These are phyloP conservation scores for Metarhizium sp. DNA, from an alignment of 2,329 filamentous ascomycete species.

Conservation along the genomic window DNA sequence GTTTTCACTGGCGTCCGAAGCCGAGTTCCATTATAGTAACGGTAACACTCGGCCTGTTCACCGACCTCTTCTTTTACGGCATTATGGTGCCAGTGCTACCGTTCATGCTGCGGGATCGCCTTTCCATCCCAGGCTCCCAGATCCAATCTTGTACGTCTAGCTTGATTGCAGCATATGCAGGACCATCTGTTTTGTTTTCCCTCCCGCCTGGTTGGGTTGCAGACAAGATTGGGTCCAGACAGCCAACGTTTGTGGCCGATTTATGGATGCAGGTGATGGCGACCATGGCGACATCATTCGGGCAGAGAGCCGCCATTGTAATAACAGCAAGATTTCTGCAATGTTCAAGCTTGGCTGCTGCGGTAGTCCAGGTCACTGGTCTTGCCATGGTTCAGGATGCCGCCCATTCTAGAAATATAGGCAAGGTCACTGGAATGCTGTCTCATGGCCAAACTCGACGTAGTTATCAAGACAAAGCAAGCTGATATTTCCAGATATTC, in stretches of 20 bases:
- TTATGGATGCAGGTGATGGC: neutral
- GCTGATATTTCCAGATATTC: neutral
- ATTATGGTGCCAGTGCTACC: slow-evolving; percentile 7
- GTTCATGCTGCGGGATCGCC: slow-evolving; percentile 5
- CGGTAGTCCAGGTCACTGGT: neutral
- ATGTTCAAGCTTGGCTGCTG: neutral
- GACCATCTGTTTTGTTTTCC: neutral
- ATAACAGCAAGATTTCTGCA: neutral
- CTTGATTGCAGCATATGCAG: slow-evolving; percentile 1
- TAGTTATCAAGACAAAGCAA: too few relatives aligned
- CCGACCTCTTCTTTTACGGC: slow-evolving; percentile 6
- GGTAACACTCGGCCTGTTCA: slow-evolving; percentile 6
- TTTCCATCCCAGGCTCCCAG: slow-evolving; percentile 1
- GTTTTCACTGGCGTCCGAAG: neutral
- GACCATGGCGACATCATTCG: neutral
- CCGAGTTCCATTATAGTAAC: neutral
- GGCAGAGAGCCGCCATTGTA: neutral
- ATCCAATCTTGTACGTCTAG: neutral
- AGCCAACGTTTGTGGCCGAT: neutral
- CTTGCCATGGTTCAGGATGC: neutral
- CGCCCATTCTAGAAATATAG: neutral
- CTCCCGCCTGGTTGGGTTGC: neutral
- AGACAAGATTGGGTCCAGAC: neutral
- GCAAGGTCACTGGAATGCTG: neutral
- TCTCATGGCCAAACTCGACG: too few relatives aligned